Evolutionary conservation across 768 basidiomycete genomes (phyloP).

Genomic region (Amanita inopinata): DNA sequence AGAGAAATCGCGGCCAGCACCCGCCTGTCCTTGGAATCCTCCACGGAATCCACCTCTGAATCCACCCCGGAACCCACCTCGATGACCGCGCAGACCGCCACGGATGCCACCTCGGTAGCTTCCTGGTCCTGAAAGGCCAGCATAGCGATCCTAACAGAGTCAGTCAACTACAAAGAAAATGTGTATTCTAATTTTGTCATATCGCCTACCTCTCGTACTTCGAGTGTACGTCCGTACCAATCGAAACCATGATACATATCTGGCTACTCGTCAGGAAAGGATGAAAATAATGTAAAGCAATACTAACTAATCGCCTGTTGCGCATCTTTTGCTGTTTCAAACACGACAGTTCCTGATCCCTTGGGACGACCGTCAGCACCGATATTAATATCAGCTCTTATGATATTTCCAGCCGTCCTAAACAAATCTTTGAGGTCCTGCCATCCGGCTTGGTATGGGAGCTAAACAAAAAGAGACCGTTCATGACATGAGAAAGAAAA

Average conservation of each 20-base stretch:
- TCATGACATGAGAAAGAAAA: not conserved
- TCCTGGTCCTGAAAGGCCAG: constrained; percentile 68
- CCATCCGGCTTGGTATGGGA: constrained; percentile 98
- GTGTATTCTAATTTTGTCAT: not conserved
- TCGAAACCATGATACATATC: constrained; percentile 97
- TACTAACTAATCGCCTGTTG: constrained; percentile 84
- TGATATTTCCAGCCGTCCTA: constrained; percentile 89
- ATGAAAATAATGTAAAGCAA: not conserved
- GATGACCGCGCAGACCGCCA: constrained; percentile 38
- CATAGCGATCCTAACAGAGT: constrained; percentile 68
- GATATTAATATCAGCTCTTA: constrained; percentile 93
- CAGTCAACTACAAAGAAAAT: not conserved
- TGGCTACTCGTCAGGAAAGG: constrained; percentile 20
- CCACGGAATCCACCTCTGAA: constrained; percentile 52
- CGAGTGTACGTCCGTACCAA: constrained; percentile 92
- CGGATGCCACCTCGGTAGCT: constrained; percentile 54
- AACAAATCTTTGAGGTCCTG: constrained; percentile 97
- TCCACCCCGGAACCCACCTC: constrained; percentile 24
- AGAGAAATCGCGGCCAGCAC: constrained; percentile 68
- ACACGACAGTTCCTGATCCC: constrained; percentile 96
- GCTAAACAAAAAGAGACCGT: constrained; percentile 31
- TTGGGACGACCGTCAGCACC: constrained; percentile 89
- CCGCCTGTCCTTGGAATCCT: constrained; percentile 23
- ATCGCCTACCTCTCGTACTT: constrained; percentile 80
- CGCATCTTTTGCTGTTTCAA: constrained; percentile 86